phyloP scores from a whole-genome alignment of 202 grass and related monocot genomes.

The Zoysia matrella region DNA sequence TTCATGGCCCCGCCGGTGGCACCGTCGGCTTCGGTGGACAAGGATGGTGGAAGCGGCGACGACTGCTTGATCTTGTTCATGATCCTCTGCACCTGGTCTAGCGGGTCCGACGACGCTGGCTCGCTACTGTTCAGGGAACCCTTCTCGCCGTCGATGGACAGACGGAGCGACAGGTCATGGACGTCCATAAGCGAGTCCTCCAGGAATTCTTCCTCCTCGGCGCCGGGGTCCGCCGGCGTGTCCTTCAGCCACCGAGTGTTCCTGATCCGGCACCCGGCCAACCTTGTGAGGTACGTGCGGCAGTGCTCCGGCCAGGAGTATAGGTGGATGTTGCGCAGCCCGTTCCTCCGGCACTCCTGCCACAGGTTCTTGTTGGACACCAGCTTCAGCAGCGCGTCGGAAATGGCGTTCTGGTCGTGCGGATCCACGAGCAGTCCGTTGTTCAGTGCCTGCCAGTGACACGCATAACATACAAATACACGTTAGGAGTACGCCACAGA shows the following conservation, averaged over 20 bases:
- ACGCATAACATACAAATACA: conserved; percentile 3
- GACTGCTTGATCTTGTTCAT: conserved; percentile 77
- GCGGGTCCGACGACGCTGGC: conserved; percentile 43
- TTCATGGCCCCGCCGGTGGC: conserved; percentile 39
- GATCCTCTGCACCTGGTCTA: conserved; percentile 70
- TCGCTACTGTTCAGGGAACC: conserved; percentile 42
- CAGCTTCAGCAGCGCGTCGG: conserved; percentile 87
- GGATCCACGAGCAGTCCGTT: conserved; percentile 89
- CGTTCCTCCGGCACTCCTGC: conserved; percentile 94
- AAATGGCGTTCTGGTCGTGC: conserved; percentile 86
- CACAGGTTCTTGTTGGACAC: conserved; percentile 89
- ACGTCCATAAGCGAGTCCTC: conserved; percentile 85
- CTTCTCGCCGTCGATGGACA: conserved; percentile 82
- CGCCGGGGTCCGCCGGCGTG: conserved; percentile 60
- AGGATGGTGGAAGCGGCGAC: conserved; percentile 21
- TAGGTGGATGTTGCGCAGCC: conserved; percentile 88
- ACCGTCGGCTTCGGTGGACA: conserved; percentile 30
- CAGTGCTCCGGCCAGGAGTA: conserved; percentile 99
- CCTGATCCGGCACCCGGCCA: conserved; percentile 84
- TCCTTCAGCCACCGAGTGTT: conserved; percentile 86
- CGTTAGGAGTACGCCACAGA: background rate
- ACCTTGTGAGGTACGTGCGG: conserved; percentile 80
- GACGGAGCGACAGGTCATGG: conserved; percentile 79
- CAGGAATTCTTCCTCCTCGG: conserved; percentile 66
- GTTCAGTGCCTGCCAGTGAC: conserved; percentile 66